Base-by-base conservation (phyloP, 306 rosid species). In the Sicyos edulis region DNA sequence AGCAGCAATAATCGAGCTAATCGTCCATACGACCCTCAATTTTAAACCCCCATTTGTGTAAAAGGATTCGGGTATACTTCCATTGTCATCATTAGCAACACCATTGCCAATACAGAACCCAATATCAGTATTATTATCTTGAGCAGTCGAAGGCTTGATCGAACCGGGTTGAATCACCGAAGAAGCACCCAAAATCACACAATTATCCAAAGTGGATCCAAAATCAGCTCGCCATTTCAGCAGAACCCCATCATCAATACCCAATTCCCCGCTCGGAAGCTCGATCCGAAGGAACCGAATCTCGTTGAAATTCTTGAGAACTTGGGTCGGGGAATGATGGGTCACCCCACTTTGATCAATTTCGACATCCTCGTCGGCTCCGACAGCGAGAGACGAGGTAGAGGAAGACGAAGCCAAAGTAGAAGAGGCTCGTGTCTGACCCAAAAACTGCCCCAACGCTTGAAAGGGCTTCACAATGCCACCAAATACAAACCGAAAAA, bases 251-350 rank as follows among this genome's bases (percentile, higher is more conserved):
- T 91, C 99, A 5, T 95, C 99, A 8, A 95, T 91, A 20, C 96
- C 97, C 77, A 95, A 81, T 71, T 95, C 99, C 5, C 99, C 99
- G 47, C 85, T 83, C 1, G 99, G 99, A 24, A 95, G 95, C 87
- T 95, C 99, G 89, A 95, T 91, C 80, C 97, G 86, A 32, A 95
- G 96, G 77, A 87, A 50, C 3, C 88, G 89, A 91, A 95, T 83
- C 89, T 95, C 99, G 63, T 87, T 89, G 82, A 95, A 95, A 66
- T 91, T 95, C 76, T 87, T 91, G 54, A 95, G 77, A 14, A 95
- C 99, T 75, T 95, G 99, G 0, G 97, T 95, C 0, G 99, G 99
- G 1, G 99, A 95, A 81, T 95, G 99, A 77, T 95, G 99, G 29
- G 99, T 91, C 4, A 95, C 99, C 20, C 91, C 96, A 6, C 83